A percentile compares a stretch with the other conserved stretches of the same genome.
Evolutionary conservation across 345 rosid genomes (phyloP).

Genomic region (Hypericum androsaemum): DNA sequence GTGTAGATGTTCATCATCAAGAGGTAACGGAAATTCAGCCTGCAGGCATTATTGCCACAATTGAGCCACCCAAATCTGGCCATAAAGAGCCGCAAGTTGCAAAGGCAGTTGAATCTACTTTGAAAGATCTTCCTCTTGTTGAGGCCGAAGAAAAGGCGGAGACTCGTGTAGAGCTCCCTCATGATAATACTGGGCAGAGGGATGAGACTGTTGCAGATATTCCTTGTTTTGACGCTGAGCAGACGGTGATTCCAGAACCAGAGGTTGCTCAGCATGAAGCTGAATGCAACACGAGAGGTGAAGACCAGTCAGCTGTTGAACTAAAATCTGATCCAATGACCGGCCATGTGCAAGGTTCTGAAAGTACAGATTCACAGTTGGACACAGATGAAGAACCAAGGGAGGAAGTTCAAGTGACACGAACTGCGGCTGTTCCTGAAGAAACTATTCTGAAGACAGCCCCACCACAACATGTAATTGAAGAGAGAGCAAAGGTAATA

Average conservation of each 20-base stretch:
- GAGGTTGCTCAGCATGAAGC: constrained; percentile 25
- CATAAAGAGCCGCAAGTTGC: constrained; percentile 14
- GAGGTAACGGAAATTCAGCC: constrained; percentile 16
- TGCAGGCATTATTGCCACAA: constrained; percentile 17
- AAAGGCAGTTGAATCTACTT: constrained; percentile 7
- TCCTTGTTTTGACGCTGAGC: constrained; percentile 6
- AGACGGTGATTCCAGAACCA: constrained; percentile 1
- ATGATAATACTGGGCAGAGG: constrained; percentile 9
- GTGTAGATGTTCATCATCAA: constrained; percentile 14
- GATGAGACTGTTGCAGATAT: constrained; percentile 16
- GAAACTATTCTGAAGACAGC: constrained; percentile 17
- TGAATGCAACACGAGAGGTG: constrained; percentile 18
- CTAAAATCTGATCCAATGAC: constrained; percentile 25
- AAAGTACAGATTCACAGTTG: constrained; percentile 21
- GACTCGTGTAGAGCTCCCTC: constrained; percentile 8
- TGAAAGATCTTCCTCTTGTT: constrained; percentile 7
- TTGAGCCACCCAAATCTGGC: constrained; percentile 21
- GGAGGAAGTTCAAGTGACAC: constrained; percentile 28
- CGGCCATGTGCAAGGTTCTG: constrained; percentile 28
- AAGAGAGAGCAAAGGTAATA: constrained; percentile 34
- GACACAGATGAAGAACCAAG: constrained; percentile 22
- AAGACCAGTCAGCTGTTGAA: constrained; percentile 16
- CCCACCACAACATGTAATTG: constrained; percentile 10
- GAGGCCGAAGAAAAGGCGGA: constrained; percentile 14
- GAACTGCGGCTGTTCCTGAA: constrained; percentile 16